Evolutionary conservation across 2,329 filamentous ascomycete genomes (phyloP).

Genomic region (Diaporthe humulicola): DNA sequence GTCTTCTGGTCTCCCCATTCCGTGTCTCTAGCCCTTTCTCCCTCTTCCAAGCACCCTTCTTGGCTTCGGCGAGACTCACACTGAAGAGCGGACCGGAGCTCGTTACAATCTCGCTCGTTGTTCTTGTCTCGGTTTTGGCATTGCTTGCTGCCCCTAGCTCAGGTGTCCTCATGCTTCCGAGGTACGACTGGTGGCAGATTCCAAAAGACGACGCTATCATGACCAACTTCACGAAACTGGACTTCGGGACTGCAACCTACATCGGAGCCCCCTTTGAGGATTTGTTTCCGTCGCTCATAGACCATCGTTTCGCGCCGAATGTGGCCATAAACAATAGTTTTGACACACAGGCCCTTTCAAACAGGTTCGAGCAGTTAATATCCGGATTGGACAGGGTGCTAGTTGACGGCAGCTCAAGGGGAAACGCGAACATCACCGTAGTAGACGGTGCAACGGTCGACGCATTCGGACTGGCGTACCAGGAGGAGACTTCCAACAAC

Average conservation of each 20-base stretch:
- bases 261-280: background rate
- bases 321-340: background rate
- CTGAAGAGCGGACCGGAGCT: background rate
- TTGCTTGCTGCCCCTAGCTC: background rate
- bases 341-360: background rate
- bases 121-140: background rate
- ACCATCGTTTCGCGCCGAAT: background rate
- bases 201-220: background rate
- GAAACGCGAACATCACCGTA: background rate
- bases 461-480: background rate
- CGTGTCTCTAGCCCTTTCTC: background rate
- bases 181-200: background rate
- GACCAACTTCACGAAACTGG: background rate
- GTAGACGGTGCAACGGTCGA: background rate
- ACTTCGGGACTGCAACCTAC: background rate
- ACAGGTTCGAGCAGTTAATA: background rate
- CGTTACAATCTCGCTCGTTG: background rate
- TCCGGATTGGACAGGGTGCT: slow-evolving; percentile 1
- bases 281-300: background rate
- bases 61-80: background rate
- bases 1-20: background rate
- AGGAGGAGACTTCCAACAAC: background rate
- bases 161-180: background rate
- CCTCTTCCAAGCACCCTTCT: background rate
- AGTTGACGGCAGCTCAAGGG: background rate